Conservation (phyloP, 2,329 filamentous ascomycete genomes). For the Neonectria magnoliae region DNA sequence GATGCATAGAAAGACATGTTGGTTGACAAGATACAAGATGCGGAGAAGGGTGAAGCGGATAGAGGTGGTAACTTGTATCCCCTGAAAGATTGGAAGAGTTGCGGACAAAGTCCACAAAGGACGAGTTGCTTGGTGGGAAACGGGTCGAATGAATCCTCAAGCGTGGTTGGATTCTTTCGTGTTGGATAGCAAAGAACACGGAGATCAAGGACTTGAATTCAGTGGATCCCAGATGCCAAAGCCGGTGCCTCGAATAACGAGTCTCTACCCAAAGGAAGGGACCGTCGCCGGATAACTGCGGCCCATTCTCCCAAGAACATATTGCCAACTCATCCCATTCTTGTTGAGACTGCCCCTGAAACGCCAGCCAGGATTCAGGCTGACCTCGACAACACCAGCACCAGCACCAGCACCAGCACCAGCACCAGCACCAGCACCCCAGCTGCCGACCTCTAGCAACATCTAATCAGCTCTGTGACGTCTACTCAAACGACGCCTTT, state of each 20-base stretch:
- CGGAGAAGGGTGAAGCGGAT: too few relatives aligned
- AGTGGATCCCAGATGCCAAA: slow-evolving; percentile 44
- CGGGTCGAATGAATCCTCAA: background rate
- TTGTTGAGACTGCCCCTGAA: background rate
- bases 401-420: background rate
- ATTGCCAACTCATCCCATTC: background rate
- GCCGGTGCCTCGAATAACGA: slow-evolving; percentile 1
- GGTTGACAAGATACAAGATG: too few relatives aligned
- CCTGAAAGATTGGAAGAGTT: background rate
- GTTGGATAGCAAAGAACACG: slow-evolving; percentile 1
- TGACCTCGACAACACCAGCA: background rate
- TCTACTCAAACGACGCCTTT: background rate
- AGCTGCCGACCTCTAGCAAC: background rate
- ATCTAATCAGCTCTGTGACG: background rate
- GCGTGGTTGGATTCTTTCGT: background rate
- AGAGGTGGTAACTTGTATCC: background rate
- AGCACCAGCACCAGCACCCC: background rate
- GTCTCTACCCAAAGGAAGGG: slow-evolving; percentile 24
- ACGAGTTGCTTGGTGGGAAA: background rate
- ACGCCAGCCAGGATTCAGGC: background rate
- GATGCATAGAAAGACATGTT: slow-evolving; percentile 20
- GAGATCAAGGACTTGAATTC: slow-evolving; percentile 33
- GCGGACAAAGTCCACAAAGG: background rate
- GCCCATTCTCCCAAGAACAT: slow-evolving; percentile 27
- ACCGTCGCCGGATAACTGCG: slow-evolving; percentile 21